Percentiles rank a stretch among this genome's conserved stretches.
These are phyloP conservation scores for Phylloporus arenicola DNA, from an alignment of 768 basidiomycete genomes.

Conservation along the genomic window DNA sequence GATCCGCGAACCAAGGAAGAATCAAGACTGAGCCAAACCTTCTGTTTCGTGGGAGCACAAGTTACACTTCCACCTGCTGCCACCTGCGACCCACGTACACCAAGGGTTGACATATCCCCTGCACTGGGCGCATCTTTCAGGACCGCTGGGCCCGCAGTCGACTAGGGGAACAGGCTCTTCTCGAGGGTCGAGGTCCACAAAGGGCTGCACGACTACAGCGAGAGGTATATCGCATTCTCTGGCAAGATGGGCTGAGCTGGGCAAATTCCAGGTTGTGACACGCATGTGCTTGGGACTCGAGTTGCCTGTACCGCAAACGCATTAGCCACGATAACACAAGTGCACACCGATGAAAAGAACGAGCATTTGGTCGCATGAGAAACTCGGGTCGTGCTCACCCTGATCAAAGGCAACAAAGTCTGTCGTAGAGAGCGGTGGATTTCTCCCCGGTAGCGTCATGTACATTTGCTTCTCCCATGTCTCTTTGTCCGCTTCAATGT, in stretches of 20 bases:
- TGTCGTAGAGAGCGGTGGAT: slow-evolving; percentile 79
- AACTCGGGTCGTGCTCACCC: slow-evolving; percentile 38
- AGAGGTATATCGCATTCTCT: slow-evolving; percentile 81
- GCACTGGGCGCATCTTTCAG: slow-evolving; percentile 79
- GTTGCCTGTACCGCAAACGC: slow-evolving; percentile 50
- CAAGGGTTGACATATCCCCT: slow-evolving; percentile 92
- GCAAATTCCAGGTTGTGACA: slow-evolving; percentile 85
- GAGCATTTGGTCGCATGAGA: not conserved
- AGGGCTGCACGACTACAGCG: slow-evolving; percentile 82
- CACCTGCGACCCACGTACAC: slow-evolving; percentile 80
- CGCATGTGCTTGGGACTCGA: slow-evolving; percentile 89
- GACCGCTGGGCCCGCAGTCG: slow-evolving; percentile 64
- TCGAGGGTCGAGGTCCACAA: slow-evolving; percentile 70
- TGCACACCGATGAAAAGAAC: not conserved
- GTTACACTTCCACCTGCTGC: slow-evolving; percentile 88
- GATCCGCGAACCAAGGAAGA: slow-evolving; percentile 2
- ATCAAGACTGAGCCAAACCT: slow-evolving; percentile 47
- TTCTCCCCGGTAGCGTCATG: slow-evolving; percentile 54
- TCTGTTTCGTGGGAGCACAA: slow-evolving; percentile 78
- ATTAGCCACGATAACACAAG: slow-evolving; percentile 11
- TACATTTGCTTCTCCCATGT: slow-evolving; percentile 71
- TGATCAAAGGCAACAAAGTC: slow-evolving; percentile 91
- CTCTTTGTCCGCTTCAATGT: slow-evolving; percentile 72
- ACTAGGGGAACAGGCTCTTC: slow-evolving; percentile 81
- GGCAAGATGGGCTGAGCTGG: slow-evolving; percentile 72